Base-by-base conservation (phyloP, 176 grass and related monocot genomes). In the Tillandsia fasciculata region DNA sequence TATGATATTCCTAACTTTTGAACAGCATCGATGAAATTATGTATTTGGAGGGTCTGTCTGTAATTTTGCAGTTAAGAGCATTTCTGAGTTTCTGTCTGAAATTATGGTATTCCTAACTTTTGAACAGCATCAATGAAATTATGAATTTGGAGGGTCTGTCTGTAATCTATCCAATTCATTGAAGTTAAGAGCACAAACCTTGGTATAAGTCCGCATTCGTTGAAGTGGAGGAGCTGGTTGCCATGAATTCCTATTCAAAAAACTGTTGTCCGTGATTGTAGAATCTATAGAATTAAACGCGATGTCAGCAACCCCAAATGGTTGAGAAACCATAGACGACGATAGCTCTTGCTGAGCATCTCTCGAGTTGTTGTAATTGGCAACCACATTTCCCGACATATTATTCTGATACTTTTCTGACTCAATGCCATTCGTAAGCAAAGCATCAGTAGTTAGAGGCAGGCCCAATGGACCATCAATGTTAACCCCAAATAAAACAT, bases 231-330 rank as follows among this genome's bases (percentile, higher is more conserved):
- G 84, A 58, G 81, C 81, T 26, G 84, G 53, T 70, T 64, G 61
- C 76, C 75, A 64, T 9, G 84, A 84, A 77, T 77, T 87, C 74
- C 49, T 84, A 50, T 81, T 83, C 74, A 87, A 82, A 61, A 84
- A 87, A n/a, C 69, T 26, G 59, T 65, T 70, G 50, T 91, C 84
- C 70, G 82, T 91, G 61, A 82, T 71, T 68, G 88, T 71, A 53
- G 88, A 87, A 87, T 84, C 84, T 77, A 91, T 91, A 82, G 88
- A 87, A 74, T 87, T 87, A 65, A 91, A 91, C 71, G 84, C 76
- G 69, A 91, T 79, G 67, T 91, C 84, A 67, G 78, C 81, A 74
- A 87, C 78, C 53, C 88, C 88, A 79, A 91, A 87, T 77, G 88
- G 77, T 63, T 84, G 84, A 26, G 81, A 91, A 79, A 91, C 77